Evolutionary conservation across 2,329 filamentous ascomycete species (phyloP).

Genomic region (Epichloe coenophiala): DNA sequence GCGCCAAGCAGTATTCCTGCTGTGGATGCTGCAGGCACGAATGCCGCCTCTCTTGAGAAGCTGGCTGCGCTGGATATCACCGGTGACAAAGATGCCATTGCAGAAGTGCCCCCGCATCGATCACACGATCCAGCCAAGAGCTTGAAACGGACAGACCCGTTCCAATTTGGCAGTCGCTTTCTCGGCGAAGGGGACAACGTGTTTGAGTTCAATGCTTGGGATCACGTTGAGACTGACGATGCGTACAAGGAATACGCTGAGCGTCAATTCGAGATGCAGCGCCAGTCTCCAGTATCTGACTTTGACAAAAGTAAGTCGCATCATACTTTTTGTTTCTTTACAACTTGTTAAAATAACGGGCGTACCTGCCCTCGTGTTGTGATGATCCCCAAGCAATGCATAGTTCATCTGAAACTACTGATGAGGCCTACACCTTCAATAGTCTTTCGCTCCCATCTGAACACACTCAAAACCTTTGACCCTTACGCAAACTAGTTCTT

Average conservation of each 20-base stretch:
- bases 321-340: not conserved
- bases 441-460: slow-evolving; percentile 68
- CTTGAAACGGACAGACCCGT: slow-evolving; percentile 80
- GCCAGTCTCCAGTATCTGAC: slow-evolving; percentile 74
- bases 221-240: slow-evolving; percentile 89
- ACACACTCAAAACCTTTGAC: slow-evolving; percentile 6
- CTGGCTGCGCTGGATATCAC: slow-evolving; percentile 14
- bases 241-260: slow-evolving; percentile 77
- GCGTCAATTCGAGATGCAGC: slow-evolving; percentile 72
- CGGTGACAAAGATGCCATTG: not conserved
- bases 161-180: slow-evolving; percentile 85
- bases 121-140: slow-evolving; percentile 62
- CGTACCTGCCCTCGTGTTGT: slow-evolving; percentile 24
- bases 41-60: slow-evolving; percentile 10
- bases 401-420: slow-evolving; percentile 60
- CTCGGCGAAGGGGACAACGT: slow-evolving; percentile 77
- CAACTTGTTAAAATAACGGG: not conserved
- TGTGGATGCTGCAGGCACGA: slow-evolving; percentile 9
- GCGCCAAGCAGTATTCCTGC: slow-evolving; percentile 11
- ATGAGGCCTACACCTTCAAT: slow-evolving; percentile 38
- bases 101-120: slow-evolving; percentile 41
- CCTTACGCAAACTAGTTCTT: not conserved
- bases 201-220: slow-evolving; percentile 98
- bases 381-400: slow-evolving; percentile 47
- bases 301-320: slow-evolving; percentile 66